Base-by-base conservation (phyloP, 331 rosid genomes). In the Arachis monticola region DNA sequence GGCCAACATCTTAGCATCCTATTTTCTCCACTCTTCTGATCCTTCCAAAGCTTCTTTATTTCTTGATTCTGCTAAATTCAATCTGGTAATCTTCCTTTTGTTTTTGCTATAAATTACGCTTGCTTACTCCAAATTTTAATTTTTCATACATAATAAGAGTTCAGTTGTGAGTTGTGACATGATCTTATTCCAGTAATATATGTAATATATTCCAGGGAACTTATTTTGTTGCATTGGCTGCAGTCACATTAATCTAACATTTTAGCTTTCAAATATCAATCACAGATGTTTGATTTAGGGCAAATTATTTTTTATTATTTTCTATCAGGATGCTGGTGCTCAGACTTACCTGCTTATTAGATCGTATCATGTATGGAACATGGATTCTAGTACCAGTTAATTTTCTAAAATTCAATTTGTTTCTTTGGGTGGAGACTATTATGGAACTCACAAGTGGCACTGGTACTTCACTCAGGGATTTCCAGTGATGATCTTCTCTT, bases 341-440 rank as follows among this genome's bases (percentile, higher is more conserved):
- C 67, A 96, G 90, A 69, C 69, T 92, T 64, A 85, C 91, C 10
- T 86, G 75, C 80, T 69, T 90, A 69, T 65, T 94, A 83, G 97
- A 92, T 81, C 84, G 91, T 62, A 77, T 78, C 82, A 82, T 92
- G 97, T 84, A 92, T 47, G 97, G 97, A 65, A 83, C 83, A 38
- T 94, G 97, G 99, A 75, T 88, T 82, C 66, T 94, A 61, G 96
- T 94, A 59, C 99, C 97, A 56, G 91, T 92, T 48, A 90, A 90
- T 80, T 94, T 94, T 84, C 85, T 94, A 50, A 92, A 85, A 72
- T 94, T 92, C 92, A 94, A 92, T 89, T 94, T 86, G 90, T 94
- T 73, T 90, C 96, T 63, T 82, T 96, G 68, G 99, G 97, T 7
- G 27, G 27, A 22, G 27, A 22, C 27, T 22, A 22, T 22, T 22